These are phyloP conservation scores for Umbelopsis isabellina DNA, from an alignment of 192 early-diverging fungal genomes.

Conservation along the genomic window DNA sequence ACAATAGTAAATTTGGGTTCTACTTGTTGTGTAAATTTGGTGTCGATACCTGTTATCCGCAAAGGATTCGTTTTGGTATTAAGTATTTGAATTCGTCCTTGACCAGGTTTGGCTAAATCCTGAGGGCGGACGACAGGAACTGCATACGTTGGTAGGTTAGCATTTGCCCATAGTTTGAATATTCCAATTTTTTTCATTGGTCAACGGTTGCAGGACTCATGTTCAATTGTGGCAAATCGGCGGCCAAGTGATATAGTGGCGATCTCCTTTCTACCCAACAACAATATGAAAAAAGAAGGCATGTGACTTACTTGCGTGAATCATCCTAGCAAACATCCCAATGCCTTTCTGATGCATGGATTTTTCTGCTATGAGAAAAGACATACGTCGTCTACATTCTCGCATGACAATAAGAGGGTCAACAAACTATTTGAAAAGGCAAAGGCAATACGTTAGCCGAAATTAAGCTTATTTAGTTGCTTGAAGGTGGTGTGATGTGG, in stretches of 20 bases:
- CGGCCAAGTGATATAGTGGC: not conserved
- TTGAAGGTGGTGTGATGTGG: too few species aligned
- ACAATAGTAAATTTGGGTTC: constrained; percentile 60
- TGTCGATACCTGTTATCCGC: constrained; percentile 66
- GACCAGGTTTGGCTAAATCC: constrained; percentile 75
- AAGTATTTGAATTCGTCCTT: constrained; percentile 67
- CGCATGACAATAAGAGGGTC: constrained; percentile 89
- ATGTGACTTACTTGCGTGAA: constrained; percentile 75
- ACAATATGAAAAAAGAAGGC: not conserved
- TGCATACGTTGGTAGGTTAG: constrained; percentile 32
- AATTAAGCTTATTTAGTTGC: not conserved
- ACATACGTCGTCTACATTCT: constrained; percentile 77
- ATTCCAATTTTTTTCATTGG: not conserved
- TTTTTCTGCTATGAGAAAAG: constrained; percentile 83
- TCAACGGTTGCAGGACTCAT: not conserved
- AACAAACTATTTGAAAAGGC: constrained; percentile 72
- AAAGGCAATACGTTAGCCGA: not conserved
- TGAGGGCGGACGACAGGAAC: constrained; percentile 93
- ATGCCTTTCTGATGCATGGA: constrained; percentile 87
- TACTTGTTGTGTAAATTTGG: constrained; percentile 70
- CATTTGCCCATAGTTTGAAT: not conserved
- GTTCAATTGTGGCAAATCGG: too few species aligned
- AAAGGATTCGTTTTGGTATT: constrained; percentile 67
- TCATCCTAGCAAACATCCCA: constrained; percentile 76
- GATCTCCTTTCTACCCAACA: not conserved